Evolutionary conservation across 257 asterid genomes (phyloP), one percentile per base, ranked within the genome.

Genomic region (Solanum arcanum): DNA sequence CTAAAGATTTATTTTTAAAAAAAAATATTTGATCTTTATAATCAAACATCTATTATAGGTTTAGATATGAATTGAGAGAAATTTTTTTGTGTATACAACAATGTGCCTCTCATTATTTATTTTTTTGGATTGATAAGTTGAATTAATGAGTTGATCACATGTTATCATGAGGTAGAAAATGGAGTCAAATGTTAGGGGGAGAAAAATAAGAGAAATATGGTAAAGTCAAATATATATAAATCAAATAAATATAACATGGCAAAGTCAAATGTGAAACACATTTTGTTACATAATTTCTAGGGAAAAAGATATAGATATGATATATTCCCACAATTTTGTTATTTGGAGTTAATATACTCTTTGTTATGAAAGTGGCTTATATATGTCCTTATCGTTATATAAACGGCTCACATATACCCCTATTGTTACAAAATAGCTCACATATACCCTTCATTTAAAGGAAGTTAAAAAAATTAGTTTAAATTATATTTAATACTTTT

Each of bases 361-460:
- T 31, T 3, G 3, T 31, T 31, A 31, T 31, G 33, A 31, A 31
- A 31, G 33, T 31, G 3, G 3, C 3, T 31, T 2, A 31, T 31
- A 31, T 31, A 31, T 31, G 33, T 31, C 0, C 35, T 33, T 33
- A 33, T 0, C 5, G 1, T 33, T 33, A 33, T 33, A 33, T 0
- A 33, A 33, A 33, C 0, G 5, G 0, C 5, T 33, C 5, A 33
- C 4, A 33, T 33, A 33, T 33, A 33, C 1, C 0, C 4, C 5
- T 33, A 0, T 3, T 1, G 35, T 33, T 33, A 33, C 5, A 33
- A 33, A 33, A 33, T 33, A 1, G 5, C 5, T 3, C 35, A 33
- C 5, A 33, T 33, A 33, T 33, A 33, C 0, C 35, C 35, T 33
- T 33, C 1, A 33, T 33, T 33, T 33, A 33, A 33, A 33, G 35